Evolutionary conservation across 495 filamentous ascomycete genomes (phyloP).

Genomic region (Trichocladium antarcticum): DNA sequence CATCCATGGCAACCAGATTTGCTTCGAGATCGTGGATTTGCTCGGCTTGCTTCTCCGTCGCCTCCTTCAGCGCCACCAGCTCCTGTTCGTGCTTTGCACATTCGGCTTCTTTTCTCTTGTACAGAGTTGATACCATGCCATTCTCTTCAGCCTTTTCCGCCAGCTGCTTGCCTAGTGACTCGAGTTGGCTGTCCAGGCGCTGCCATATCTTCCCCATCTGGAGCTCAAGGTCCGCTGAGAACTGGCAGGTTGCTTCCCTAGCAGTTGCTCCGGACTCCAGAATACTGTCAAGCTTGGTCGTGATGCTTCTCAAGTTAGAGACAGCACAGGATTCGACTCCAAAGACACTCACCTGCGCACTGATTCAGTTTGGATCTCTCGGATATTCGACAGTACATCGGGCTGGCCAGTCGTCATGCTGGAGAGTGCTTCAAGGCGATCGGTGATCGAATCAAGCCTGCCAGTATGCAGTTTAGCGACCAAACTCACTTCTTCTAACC

Average conservation of each 20-base stretch:
- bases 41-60: slow-evolving; percentile 1
- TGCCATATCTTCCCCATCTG: slow-evolving; percentile 10
- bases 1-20: slow-evolving; percentile 6
- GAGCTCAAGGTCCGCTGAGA: slow-evolving; percentile 9
- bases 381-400: slow-evolving; percentile 4
- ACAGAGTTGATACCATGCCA: slow-evolving; percentile 9
- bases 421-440: slow-evolving; percentile 9
- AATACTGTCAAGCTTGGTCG: slow-evolving; percentile 11
- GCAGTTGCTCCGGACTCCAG: slow-evolving; percentile 3
- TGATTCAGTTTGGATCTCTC: slow-evolving; percentile 1
- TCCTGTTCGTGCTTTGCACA: slow-evolving; percentile 7
- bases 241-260: slow-evolving; percentile 1
- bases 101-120: slow-evolving; percentile 13
- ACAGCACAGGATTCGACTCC: no score
- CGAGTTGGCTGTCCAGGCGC: slow-evolving; percentile 13
- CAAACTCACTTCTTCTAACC: not conserved
- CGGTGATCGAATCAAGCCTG: slow-evolving; percentile 9
- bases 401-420: slow-evolving; percentile 3
- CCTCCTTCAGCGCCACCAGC: slow-evolving; percentile 4
- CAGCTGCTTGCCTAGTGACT: slow-evolving; percentile 13
- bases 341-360: not conserved
- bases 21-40: slow-evolving; percentile 16
- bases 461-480: not conserved
- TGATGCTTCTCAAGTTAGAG: slow-evolving; percentile 10
- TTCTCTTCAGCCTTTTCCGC: slow-evolving; percentile 17